Evolutionary conservation across 345 rosid genomes (phyloP).

Genomic region (Adansonia digitata): DNA sequence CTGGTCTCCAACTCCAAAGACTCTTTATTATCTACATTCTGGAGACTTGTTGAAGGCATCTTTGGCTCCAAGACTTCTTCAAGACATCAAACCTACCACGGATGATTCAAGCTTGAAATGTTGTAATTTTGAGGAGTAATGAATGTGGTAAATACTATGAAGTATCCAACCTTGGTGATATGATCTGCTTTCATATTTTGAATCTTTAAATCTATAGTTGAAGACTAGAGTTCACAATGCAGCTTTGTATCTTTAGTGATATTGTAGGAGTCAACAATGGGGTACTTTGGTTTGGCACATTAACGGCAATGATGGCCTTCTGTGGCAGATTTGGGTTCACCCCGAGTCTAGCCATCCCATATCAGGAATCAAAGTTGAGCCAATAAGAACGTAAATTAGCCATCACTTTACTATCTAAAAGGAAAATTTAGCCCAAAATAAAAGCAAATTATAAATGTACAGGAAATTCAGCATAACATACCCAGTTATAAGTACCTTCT

Average conservation of each 20-base stretch:
- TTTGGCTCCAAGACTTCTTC: slow-evolving; percentile 20
- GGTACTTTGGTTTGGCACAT: neutral
- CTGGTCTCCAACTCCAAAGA: slow-evolving; percentile 17
- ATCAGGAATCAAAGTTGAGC: slow-evolving; percentile 1
- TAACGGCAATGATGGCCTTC: slow-evolving; percentile 43
- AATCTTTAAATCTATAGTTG: slow-evolving; percentile 10
- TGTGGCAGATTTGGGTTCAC: slow-evolving; percentile 34
- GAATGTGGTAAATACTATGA: slow-evolving; percentile 19
- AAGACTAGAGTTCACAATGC: slow-evolving; percentile 34
- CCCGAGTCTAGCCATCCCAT: slow-evolving; percentile 60
- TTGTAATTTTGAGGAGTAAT: slow-evolving; percentile 26
- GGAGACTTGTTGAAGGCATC: slow-evolving; percentile 28
- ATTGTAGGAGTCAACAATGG: slow-evolving; percentile 19
- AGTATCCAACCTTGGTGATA: neutral
- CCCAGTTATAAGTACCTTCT: no score
- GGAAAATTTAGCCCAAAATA: no score
- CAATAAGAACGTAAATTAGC: slow-evolving; percentile 32
- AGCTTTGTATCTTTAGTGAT: slow-evolving; percentile 28
- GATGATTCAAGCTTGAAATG: slow-evolving; percentile 31
- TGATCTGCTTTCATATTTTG: neutral
- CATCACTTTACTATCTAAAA: no score
- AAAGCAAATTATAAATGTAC: no score
- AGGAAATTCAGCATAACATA: no score
- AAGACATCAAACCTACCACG: slow-evolving; percentile 44
- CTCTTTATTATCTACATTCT: slow-evolving; percentile 41